Conservation (phyloP, 352 stramenopile genomes). For the Phytophthora aleatoria region DNA sequence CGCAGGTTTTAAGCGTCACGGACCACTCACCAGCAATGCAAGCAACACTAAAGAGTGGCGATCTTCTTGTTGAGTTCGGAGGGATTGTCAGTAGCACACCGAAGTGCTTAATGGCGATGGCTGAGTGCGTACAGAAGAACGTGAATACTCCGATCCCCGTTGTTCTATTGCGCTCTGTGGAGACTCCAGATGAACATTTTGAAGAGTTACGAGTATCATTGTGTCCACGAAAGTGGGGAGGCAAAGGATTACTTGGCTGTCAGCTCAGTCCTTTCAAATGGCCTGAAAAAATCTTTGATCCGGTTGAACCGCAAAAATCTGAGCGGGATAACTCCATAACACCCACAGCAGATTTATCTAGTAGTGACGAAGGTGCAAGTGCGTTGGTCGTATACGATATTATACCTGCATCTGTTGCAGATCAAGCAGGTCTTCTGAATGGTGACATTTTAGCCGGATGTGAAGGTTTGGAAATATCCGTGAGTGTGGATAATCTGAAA, state of each 20-base stretch:
- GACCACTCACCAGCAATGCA: conserved; percentile 50
- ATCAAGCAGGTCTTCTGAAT: conserved; percentile 39
- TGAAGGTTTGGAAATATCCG: conserved; percentile 28
- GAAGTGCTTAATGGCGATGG: conserved; percentile 60
- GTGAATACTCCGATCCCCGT: conserved; percentile 46
- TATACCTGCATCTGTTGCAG: conserved; percentile 29
- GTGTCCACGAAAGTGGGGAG: conserved; percentile 60
- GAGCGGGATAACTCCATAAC: neutral
- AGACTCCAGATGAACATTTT: conserved; percentile 10
- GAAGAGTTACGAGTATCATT: conserved; percentile 25
- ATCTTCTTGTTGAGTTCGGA: conserved; percentile 59
- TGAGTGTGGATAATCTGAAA: conserved; percentile 15
- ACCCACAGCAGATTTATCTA: conserved; percentile 2
- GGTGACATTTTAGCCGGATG: conserved; percentile 56
- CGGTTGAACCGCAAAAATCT: neutral
- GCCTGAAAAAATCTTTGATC: conserved; percentile 13
- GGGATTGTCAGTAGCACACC: conserved; percentile 49
- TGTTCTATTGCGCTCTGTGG: conserved; percentile 35
- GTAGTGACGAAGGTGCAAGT: conserved; percentile 11
- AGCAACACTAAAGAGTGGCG: conserved; percentile 42
- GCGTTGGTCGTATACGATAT: conserved; percentile 55
- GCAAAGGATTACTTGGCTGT: conserved; percentile 67
- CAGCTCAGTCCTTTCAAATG: conserved; percentile 71
- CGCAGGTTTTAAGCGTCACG: conserved; percentile 50
- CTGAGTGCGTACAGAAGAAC: conserved; percentile 49